Evolutionary conservation across 169 alveolate genomes (phyloP).

Genomic region (Toxoplasma gondii): DNA sequence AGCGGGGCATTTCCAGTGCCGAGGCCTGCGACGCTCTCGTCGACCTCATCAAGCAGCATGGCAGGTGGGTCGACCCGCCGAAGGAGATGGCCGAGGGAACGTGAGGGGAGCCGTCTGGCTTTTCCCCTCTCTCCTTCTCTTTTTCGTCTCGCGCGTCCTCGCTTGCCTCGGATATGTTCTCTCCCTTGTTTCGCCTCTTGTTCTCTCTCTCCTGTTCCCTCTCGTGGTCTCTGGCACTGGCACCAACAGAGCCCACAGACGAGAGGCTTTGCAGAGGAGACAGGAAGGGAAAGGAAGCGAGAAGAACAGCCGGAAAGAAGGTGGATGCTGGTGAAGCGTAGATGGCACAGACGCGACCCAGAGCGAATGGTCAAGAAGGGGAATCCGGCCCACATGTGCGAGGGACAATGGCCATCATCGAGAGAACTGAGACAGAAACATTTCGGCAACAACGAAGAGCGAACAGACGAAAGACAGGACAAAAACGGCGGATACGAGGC

Average conservation of each 20-base stretch:
- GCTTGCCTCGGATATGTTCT: neutral
- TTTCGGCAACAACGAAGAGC: neutral
- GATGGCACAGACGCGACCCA: too few species aligned
- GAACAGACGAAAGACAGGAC: neutral
- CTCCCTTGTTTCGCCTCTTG: neutral
- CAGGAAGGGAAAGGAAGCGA: neutral
- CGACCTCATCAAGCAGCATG: conserved; percentile 79
- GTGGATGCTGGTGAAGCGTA: neutral
- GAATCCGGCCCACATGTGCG: too few species aligned
- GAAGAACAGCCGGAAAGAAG: neutral
- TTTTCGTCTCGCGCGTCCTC: neutral
- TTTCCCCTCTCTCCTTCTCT: conserved; percentile 5
- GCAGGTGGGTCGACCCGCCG: conserved; percentile 76
- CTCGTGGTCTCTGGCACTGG: too few species aligned
- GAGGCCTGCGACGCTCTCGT: conserved; percentile 82
- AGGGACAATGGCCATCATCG: too few species aligned
- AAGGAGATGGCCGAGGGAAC: neutral
- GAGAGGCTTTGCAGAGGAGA: too few species aligned
- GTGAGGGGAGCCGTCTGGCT: neutral
- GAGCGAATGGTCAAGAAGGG: too few species aligned
- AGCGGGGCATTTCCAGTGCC: conserved; percentile 82
- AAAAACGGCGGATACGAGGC: neutral
- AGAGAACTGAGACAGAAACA: too few species aligned
- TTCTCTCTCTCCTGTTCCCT: neutral
- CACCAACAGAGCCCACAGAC: too few species aligned